Percentiles rank a stretch among this genome's conserved stretches.
These are phyloP conservation scores for Citrus trifoliata DNA, from an alignment of 345 rosid genomes.

Conservation along the genomic window DNA sequence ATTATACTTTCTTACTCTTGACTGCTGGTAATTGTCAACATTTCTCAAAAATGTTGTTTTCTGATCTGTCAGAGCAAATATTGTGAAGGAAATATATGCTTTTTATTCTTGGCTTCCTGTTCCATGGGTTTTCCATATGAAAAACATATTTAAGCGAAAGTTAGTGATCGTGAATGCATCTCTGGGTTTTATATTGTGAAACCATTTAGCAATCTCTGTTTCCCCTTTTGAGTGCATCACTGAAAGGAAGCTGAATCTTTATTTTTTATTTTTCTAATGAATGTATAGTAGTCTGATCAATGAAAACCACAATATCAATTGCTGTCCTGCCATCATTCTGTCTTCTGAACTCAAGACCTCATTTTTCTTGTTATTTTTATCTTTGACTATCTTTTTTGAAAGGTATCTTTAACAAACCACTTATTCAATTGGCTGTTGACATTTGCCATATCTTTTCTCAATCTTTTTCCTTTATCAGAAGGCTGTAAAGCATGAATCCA, in stretches of 20 bases:
- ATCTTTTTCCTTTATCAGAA: conserved; percentile 23
- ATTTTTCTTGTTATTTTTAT: background rate
- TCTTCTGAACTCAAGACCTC: background rate
- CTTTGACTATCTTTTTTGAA: background rate
- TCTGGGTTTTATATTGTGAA: background rate
- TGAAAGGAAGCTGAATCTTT: background rate
- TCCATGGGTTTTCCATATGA: background rate
- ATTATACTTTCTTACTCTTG: background rate
- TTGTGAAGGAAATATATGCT: background rate
- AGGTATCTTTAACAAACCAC: background rate
- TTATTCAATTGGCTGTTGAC: background rate
- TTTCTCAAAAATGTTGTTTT: background rate
- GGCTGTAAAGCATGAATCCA: conserved; percentile 31
- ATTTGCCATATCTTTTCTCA: conserved; percentile 8
- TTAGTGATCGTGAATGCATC: background rate
- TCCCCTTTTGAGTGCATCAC: background rate
- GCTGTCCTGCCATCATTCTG: background rate
- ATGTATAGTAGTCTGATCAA: background rate
- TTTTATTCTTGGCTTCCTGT: background rate
- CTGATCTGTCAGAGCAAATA: background rate
- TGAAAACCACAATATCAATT: background rate
- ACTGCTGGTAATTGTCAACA: background rate
- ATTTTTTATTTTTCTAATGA: background rate
- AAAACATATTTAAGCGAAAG: background rate
- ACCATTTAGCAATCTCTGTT: background rate